A percentile compares a stretch with the other conserved stretches of the same genome.
Evolutionary conservation across 2,329 filamentous ascomycete species (phyloP).

Genomic region (Sporothrix pallida): DNA sequence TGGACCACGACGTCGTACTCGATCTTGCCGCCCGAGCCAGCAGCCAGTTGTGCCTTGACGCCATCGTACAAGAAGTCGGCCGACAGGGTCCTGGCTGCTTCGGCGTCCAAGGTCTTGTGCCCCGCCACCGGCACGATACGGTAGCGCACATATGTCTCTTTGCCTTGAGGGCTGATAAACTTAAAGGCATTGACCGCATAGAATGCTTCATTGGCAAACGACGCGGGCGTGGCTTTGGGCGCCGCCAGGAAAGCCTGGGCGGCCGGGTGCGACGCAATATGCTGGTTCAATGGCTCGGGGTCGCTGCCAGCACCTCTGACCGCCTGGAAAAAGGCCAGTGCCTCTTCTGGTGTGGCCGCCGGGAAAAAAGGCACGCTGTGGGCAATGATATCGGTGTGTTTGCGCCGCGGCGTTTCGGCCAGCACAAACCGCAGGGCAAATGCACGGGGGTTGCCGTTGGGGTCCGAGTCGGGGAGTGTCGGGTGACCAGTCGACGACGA

Average conservation of each 20-base stretch:
- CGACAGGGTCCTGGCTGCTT: slow-evolving; percentile 47
- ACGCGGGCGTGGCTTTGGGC: slow-evolving; percentile 56
- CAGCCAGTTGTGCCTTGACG: slow-evolving; percentile 47
- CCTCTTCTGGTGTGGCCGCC: slow-evolving; percentile 57
- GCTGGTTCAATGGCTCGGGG: slow-evolving; percentile 48
- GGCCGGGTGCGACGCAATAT: slow-evolving; percentile 53
- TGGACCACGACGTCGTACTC: slow-evolving; percentile 57
- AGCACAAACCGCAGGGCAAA: slow-evolving; percentile 57
- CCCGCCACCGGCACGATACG: slow-evolving; percentile 55
- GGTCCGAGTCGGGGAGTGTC: slow-evolving; percentile 55
- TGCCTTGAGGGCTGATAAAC: slow-evolving; percentile 49
- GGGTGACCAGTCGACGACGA: slow-evolving; percentile 59
- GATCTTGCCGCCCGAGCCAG: slow-evolving; percentile 41
- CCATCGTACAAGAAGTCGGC: slow-evolving; percentile 57
- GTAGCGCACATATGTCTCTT: slow-evolving; percentile 56
- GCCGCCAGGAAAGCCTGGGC: slow-evolving; percentile 55
- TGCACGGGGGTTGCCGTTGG: slow-evolving; percentile 55
- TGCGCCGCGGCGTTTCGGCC: slow-evolving; percentile 46
- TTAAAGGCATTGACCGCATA: slow-evolving; percentile 58
- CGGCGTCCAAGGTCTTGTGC: slow-evolving; percentile 47
- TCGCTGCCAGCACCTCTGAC: slow-evolving; percentile 45
- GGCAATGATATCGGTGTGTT: slow-evolving; percentile 62
- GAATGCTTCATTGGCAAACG: slow-evolving; percentile 56
- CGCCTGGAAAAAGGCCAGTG: slow-evolving; percentile 56
- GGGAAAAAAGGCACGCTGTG: slow-evolving; percentile 61